These are phyloP conservation scores for Marsdenia floribunda DNA, from an alignment of 257 asterid species.

Conservation along the genomic window DNA sequence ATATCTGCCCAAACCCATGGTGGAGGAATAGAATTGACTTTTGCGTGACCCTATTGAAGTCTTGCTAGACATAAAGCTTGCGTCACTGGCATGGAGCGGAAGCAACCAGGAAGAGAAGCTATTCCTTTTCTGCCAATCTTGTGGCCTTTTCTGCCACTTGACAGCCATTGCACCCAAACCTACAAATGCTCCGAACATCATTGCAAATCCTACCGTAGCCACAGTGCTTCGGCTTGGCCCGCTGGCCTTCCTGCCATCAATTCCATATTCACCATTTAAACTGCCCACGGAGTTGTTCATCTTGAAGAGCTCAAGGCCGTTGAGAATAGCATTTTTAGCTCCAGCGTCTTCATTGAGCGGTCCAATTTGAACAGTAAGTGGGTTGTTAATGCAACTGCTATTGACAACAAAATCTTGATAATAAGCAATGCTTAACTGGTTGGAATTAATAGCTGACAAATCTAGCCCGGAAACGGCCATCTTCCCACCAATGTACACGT, in stretches of 20 bases:
- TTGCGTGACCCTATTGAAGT: constrained; percentile 37
- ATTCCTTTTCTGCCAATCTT: constrained; percentile 71
- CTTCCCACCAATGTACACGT: constrained; percentile 66
- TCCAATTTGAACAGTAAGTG: constrained; percentile 32
- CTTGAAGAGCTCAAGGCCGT: constrained; percentile 37
- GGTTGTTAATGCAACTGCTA: constrained; percentile 26
- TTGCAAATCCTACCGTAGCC: constrained; percentile 85
- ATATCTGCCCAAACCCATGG: constrained; percentile 44
- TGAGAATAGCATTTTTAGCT: constrained; percentile 35
- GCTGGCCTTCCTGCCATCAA: constrained; percentile 20
- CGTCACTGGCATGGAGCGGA: constrained; percentile 62
- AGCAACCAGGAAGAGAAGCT: constrained; percentile 89
- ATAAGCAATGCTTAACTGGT: constrained; percentile 27
- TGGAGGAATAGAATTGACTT: constrained; percentile 46
- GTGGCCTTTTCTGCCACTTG: constrained; percentile 93
- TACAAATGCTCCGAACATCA: constrained; percentile 90
- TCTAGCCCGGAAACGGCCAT: constrained; percentile 49
- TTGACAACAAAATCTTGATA: constrained; percentile 41
- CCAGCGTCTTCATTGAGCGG: constrained; percentile 35
- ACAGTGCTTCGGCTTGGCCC: constrained; percentile 45
- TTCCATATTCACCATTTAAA: constrained; percentile 38
- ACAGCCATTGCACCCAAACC: constrained; percentile 91
- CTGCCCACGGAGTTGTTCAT: constrained; percentile 45
- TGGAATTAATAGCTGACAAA: constrained; percentile 25
- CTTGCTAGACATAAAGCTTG: constrained; percentile 41